Base-by-base conservation (phyloP, 495 filamentous ascomycete species). In the Penicillium coprophilum region DNA sequence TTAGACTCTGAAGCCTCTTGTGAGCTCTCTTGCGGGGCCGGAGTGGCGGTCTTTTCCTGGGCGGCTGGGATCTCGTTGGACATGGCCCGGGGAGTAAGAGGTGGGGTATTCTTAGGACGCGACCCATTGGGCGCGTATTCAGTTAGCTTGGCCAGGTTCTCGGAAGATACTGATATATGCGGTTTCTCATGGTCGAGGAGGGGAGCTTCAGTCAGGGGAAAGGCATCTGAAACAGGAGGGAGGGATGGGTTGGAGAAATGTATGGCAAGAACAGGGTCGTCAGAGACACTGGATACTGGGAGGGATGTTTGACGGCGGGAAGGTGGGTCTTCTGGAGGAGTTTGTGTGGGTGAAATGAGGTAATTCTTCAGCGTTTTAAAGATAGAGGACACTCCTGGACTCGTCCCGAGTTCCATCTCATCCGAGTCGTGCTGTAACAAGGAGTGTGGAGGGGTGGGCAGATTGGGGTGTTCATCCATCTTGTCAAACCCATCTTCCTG, bases 71-170 rank as follows among this genome's bases (percentile, higher is more conserved):
- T 72, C 59, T 83, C 83, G 70, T 85, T 82, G 44, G 92, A 96
- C 69, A 91, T 82, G 45, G 92, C 85, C 69, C 92, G 85, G 52
- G 90, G 93, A 30, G 92, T 94, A 54, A 91, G 89, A 36, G 91
- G 85, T 59, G 90, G 87, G 58, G 89, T 93, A 77, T 87, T 96
- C 92, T 96, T 95, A 78, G 82, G 71, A 72, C 71, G 75, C 68
- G 77, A 72, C 71, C 71, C 76, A 75, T 77, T 73, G 63, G 77
- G 71, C 76, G 80, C 80, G 80, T 82, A 83, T 79, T 84, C 76
- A 83, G 92, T 96, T 87, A 96, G 91, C 90, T 86, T 92, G 78
- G 83, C 87, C 68, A 87, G 80, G 71, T 87, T 84, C 74, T 86
- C 83, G 75, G 82, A 79, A 72, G 81, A 80, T 66, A 77, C 73